Evolutionary conservation across 306 rosid species (phyloP).

Genomic region (Hippophae gyantsensis): DNA sequence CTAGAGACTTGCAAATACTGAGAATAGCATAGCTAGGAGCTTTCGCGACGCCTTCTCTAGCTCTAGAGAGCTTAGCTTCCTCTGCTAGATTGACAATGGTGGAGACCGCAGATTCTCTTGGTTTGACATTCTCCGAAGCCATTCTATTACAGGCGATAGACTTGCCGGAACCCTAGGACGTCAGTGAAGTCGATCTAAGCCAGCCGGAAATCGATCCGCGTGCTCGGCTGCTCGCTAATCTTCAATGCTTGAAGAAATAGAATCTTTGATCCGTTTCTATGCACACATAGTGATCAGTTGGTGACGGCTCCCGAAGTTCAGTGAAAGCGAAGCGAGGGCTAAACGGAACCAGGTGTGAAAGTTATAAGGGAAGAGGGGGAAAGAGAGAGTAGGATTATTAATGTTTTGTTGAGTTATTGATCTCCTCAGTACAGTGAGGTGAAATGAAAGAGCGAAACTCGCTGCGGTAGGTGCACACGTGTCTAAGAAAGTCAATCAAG

Average conservation of each 20-base stretch:
- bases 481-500: no score
- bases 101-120: conserved; percentile 67
- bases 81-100: conserved; percentile 80
- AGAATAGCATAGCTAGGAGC: conserved; percentile 54
- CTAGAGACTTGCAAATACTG: conserved; percentile 77
- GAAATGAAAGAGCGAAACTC: no score
- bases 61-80: conserved; percentile 89
- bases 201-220: conserved; percentile 15
- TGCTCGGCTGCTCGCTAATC: not conserved
- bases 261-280: conserved; percentile 7
- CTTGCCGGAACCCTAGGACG: conserved; percentile 16
- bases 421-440: no score
- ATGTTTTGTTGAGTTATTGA: no score
- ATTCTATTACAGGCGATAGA: conserved; percentile 10
- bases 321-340: no score
- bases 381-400: no score
- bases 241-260: conserved; percentile 10
- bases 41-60: conserved; percentile 70
- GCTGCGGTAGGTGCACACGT: no score
- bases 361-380: no score
- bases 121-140: conserved; percentile 95
- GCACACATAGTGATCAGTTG: not conserved
- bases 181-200: conserved; percentile 7
- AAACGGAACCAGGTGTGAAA: no score
- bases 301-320: conserved; percentile 9